Evolutionary conservation across 805 yeast genomes (phyloP).

Genomic region (Clavispora fructus): DNA sequence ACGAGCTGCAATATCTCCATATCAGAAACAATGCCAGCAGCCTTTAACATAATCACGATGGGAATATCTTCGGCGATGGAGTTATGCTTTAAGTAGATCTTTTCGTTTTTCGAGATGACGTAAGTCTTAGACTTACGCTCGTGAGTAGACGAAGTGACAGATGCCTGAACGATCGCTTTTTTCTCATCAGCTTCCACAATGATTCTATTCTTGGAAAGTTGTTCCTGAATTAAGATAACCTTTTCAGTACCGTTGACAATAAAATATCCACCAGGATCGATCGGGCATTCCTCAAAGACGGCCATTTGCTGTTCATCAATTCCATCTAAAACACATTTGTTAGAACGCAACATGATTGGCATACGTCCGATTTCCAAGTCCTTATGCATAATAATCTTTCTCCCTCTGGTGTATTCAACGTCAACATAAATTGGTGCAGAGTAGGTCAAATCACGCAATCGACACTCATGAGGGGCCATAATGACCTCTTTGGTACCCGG

Average conservation of each 20-base stretch:
- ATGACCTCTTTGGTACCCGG: slow-evolving; percentile 52
- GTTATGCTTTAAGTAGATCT: slow-evolving; percentile 88
- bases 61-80: slow-evolving; percentile 95
- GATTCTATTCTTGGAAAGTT: slow-evolving; percentile 92
- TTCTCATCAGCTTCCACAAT: slow-evolving; percentile 97
- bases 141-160: slow-evolving; percentile 96
- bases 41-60: slow-evolving; percentile 85
- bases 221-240: slow-evolving; percentile 95
- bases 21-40: slow-evolving; percentile 91
- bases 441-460: slow-evolving; percentile 88
- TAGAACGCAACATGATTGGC: slow-evolving; percentile 97
- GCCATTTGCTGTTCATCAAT: slow-evolving; percentile 85
- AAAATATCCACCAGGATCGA: slow-evolving; percentile 98
- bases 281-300: slow-evolving; percentile 81
- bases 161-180: slow-evolving; percentile 91
- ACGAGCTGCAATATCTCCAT: slow-evolving; percentile 89
- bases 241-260: slow-evolving; percentile 97
- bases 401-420: slow-evolving; percentile 94
- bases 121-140: slow-evolving; percentile 97
- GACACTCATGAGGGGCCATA: slow-evolving; percentile 89
- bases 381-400: slow-evolving; percentile 82
- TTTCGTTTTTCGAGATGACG: slow-evolving; percentile 86
- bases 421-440: slow-evolving; percentile 95
- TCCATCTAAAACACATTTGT: slow-evolving; percentile 82
- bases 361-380: slow-evolving; percentile 94